phyloP scores from a whole-genome alignment of 352 stramenopile genomes.

The Blastocystis sp. region DNA sequence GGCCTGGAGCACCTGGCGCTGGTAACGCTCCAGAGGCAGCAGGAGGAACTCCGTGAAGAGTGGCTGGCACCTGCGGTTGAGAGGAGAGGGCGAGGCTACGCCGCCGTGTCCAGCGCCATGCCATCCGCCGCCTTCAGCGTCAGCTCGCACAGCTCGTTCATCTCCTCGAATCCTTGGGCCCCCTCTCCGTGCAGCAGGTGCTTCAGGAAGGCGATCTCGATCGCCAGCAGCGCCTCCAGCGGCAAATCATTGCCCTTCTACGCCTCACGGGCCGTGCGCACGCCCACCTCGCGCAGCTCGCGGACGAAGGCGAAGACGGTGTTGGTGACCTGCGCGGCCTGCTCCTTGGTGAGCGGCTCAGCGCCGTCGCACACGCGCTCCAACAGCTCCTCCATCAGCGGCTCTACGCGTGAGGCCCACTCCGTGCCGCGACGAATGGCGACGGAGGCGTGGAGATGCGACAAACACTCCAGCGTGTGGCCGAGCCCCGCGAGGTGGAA shows the following conservation, averaged over 20 bases:
- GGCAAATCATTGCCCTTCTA: conserved; percentile 1
- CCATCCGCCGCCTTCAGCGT: neutral
- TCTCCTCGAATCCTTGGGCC: conserved; percentile 75
- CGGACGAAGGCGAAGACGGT: conserved; percentile 67
- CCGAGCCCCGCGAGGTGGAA: conserved; percentile 93
- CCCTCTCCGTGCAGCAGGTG: conserved; percentile 59
- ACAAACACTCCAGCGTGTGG: conserved; percentile 81
- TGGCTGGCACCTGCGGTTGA: conserved; percentile 70
- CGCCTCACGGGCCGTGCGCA: neutral
- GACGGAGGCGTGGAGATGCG: conserved; percentile 83
- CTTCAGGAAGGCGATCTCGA: conserved; percentile 57
- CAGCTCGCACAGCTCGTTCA: conserved; percentile 77
- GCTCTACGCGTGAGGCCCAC: conserved; percentile 70
- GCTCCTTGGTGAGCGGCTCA: conserved; percentile 29
- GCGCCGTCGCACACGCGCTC: conserved; percentile 86
- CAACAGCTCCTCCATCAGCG: conserved; percentile 87
- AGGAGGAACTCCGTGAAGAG: conserved; percentile 79
- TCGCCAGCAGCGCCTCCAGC: conserved; percentile 72
- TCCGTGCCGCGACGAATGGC: conserved; percentile 75
- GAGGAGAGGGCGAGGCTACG: neutral
- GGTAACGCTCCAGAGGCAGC: conserved; percentile 76
- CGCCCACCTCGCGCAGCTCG: neutral
- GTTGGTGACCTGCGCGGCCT: conserved; percentile 62
- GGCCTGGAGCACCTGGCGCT: conserved; percentile 78
- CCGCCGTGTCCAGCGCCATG: neutral